phyloP scores from a whole-genome alignment of 73 alveolate genomes.

The Stentor roeselii region DNA sequence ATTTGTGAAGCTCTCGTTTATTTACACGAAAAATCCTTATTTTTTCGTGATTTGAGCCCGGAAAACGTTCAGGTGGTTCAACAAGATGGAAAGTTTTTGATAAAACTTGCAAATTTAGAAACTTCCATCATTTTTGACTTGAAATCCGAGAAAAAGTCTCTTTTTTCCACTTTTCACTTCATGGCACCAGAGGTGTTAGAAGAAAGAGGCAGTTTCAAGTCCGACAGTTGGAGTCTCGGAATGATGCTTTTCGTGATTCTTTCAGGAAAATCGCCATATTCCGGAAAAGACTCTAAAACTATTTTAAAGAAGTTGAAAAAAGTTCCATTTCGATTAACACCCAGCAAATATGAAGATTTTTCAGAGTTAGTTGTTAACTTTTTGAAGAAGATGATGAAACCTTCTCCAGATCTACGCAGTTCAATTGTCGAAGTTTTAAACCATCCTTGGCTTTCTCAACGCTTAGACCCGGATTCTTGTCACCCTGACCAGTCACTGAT shows the following conservation, averaged over 20 bases:
- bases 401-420: conserved; percentile 70
- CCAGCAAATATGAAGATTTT: conserved; percentile 37
- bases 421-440: conserved; percentile 69
- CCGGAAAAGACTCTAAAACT: neutral
- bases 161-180: neutral
- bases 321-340: no score
- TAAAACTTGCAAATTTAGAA: neutral
- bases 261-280: conserved; percentile 5
- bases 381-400: conserved; percentile 40
- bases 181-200: conserved; percentile 31
- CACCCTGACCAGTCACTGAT: no score
- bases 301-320: neutral
- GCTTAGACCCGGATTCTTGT: no score
- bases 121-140: neutral
- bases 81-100: neutral
- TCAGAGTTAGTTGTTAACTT: conserved; percentile 51
- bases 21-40: neutral
- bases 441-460: conserved; percentile 93
- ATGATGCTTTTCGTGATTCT: conserved; percentile 6
- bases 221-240: conserved; percentile 9
- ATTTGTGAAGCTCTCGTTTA: neutral
- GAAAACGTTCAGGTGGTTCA: neutral
- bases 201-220: neutral
- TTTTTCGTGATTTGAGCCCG: neutral
- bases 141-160: neutral